Evolutionary conservation across 306 rosid genomes (phyloP).

Genomic region (Sicyos edulis): DNA sequence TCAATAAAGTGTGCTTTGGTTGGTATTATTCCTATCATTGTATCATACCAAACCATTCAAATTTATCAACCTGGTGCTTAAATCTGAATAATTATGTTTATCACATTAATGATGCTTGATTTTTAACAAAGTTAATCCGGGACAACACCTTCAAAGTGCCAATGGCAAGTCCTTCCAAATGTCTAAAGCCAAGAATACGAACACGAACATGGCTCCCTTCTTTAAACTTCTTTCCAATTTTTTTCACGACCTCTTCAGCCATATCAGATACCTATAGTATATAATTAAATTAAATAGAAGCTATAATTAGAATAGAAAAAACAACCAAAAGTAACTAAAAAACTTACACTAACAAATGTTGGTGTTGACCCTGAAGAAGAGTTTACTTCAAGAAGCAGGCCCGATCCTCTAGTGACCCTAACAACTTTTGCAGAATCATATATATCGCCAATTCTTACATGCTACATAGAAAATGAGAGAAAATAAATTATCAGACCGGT

Average conservation of each 20-base stretch:
- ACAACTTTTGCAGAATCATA: constrained; percentile 72
- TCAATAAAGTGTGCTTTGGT: too few species aligned
- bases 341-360: constrained; percentile 71
- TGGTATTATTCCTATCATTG: too few species aligned
- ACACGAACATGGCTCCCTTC: constrained; percentile 74
- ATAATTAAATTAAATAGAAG: constrained; percentile 19
- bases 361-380: constrained; percentile 69
- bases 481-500: background rate
- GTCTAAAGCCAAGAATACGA: constrained; percentile 78
- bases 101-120: constrained; percentile 2
- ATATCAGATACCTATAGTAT: constrained; percentile 60
- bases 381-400: constrained; percentile 76
- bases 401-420: constrained; percentile 71
- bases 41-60: too few species aligned
- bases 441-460: constrained; percentile 74
- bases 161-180: constrained; percentile 87
- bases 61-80: background rate
- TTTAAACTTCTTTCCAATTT: constrained; percentile 81
- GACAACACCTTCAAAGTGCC: constrained; percentile 74
- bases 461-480: constrained; percentile 34
- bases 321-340: constrained; percentile 16
- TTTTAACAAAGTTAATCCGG: constrained; percentile 1
- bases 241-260: constrained; percentile 61
- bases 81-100: background rate
- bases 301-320: constrained; percentile 10